Conservation (phyloP, 73 alveolate genomes). For the Symbiodinium natans region DNA sequence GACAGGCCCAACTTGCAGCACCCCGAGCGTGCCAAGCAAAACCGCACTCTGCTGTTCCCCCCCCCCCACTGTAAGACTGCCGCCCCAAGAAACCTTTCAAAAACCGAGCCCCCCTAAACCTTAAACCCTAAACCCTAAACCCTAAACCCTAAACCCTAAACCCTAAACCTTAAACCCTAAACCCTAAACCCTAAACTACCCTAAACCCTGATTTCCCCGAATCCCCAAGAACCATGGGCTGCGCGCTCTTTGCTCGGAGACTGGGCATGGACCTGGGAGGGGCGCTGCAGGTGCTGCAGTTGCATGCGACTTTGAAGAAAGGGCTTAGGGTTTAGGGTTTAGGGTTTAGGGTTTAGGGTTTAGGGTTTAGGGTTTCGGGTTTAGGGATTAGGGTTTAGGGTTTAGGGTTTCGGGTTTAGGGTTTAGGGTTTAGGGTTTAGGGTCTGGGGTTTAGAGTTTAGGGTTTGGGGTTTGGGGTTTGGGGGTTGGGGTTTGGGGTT, state of each 20-base stretch:
- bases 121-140: neutral
- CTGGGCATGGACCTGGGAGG: neutral
- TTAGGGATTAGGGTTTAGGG: neutral
- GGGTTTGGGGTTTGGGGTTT: neutral
- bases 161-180: neutral
- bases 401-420: neutral
- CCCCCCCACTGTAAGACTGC: too few species aligned
- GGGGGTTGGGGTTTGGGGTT: neutral
- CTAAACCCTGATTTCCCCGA: neutral
- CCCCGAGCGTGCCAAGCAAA: too few species aligned
- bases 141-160: neutral
- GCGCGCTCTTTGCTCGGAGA: neutral
- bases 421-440: neutral
- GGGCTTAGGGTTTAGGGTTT: neutral
- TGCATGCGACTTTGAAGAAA: too few species aligned
- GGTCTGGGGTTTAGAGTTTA: neutral
- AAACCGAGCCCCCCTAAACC: too few species aligned
- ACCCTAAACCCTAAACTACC: neutral
- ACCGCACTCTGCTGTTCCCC: too few species aligned
- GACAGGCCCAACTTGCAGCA: too few species aligned
- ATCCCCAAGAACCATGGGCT: neutral
- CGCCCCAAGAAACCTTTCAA: too few species aligned
- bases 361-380: neutral
- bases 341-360: neutral
- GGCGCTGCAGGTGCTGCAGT: neutral